Evolutionary conservation across 371 early-diverging fungal genomes (phyloP).

Genomic region (Mortierella sp.): DNA sequence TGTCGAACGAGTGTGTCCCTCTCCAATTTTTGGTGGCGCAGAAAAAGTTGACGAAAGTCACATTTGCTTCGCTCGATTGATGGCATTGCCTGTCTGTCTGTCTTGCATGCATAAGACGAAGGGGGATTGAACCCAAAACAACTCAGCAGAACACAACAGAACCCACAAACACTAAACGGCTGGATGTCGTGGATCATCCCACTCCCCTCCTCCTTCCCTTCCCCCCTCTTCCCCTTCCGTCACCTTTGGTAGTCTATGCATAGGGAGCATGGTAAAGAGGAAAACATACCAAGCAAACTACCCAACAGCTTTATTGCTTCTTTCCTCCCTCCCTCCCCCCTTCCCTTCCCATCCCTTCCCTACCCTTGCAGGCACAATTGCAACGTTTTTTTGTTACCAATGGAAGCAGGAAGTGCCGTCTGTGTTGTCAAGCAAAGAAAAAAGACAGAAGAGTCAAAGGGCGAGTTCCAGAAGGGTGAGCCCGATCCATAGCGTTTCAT

Average conservation of each 20-base stretch:
- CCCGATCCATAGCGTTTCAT: too few species aligned
- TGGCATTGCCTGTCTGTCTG: too few species aligned
- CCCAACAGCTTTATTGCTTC: background rate
- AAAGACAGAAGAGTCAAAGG: too few species aligned
- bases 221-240: background rate
- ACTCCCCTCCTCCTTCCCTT: background rate
- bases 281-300: background rate
- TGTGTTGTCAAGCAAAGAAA: too few species aligned
- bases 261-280: background rate
- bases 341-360: slow-evolving; percentile 1
- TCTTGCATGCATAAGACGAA: background rate
- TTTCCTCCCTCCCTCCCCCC: slow-evolving; percentile 5
- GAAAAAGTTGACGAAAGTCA: background rate
- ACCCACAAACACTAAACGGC: background rate
- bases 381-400: background rate
- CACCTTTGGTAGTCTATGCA: background rate
- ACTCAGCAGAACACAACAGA: background rate
- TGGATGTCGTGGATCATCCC: background rate
- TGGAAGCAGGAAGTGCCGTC: too few species aligned
- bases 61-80: background rate
- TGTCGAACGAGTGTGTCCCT: background rate
- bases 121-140: background rate
- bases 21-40: background rate
- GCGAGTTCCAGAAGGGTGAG: too few species aligned
- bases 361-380: background rate